Percentiles rank a stretch among this genome's conserved stretches.
These are phyloP conservation scores for Metahyphopichia silvanorum DNA, from an alignment of 805 yeast species.

Conservation along the genomic window DNA sequence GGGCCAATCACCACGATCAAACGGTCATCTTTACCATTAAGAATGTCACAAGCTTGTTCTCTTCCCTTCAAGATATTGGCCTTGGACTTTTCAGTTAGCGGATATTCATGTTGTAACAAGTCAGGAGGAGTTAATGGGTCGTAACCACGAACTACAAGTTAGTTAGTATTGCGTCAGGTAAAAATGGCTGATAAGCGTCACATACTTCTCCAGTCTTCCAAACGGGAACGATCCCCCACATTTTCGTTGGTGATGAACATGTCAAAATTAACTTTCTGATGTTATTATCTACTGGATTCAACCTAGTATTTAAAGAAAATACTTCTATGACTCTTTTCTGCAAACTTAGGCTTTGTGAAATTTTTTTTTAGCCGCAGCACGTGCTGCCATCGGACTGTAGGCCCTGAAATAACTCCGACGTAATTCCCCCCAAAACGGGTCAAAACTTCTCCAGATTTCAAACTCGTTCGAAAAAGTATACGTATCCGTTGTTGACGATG, in stretches of 20 bases:
- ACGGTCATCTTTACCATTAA: slow-evolving; percentile 83
- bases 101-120: slow-evolving; percentile 80
- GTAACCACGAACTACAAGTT: slow-evolving; percentile 61
- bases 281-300: too few species aligned
- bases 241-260: slow-evolving; percentile 87
- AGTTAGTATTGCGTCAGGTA: slow-evolving; percentile 11
- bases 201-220: slow-evolving; percentile 53
- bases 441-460: too few species aligned
- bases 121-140: slow-evolving; percentile 97
- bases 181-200: slow-evolving; percentile 6
- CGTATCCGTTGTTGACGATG: slow-evolving; percentile 44
- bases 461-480: slow-evolving; percentile 47
- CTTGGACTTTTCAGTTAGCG: slow-evolving; percentile 57
- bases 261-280: background rate
- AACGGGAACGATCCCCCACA: slow-evolving; percentile 76
- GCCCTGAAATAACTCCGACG: too few species aligned
- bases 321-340: too few species aligned
- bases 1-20: slow-evolving; percentile 91
- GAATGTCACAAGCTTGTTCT: slow-evolving; percentile 65
- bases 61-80: slow-evolving; percentile 72
- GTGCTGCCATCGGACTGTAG: too few species aligned
- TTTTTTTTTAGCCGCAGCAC: too few species aligned
- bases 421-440: too few species aligned
- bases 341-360: too few species aligned
- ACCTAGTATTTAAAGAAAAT: too few species aligned